Conservation (phyloP, 805 yeast species). For the Cyberlindnera xishuangbannaensis region DNA sequence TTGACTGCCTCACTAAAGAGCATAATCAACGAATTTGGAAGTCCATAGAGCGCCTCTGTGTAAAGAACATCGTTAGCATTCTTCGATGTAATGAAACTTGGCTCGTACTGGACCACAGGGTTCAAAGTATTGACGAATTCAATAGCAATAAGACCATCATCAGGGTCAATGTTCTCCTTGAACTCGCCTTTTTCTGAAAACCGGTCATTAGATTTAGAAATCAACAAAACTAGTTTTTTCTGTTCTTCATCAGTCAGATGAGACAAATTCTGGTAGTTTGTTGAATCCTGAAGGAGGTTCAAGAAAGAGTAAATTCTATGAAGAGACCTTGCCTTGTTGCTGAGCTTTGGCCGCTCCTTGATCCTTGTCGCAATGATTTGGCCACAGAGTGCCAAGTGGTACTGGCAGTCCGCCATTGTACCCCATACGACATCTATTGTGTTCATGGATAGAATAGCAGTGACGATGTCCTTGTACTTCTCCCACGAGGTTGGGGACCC, state of each 20-base stretch:
- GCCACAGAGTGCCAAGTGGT: constrained; percentile 73
- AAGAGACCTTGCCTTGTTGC: constrained; percentile 69
- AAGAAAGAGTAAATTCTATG: constrained; percentile 76
- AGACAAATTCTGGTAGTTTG: constrained; percentile 16
- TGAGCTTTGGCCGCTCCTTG: constrained; percentile 56
- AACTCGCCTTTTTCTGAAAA: constrained; percentile 26
- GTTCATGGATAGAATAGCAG: constrained; percentile 81
- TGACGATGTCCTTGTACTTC: constrained; percentile 77
- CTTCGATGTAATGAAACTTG: constrained; percentile 36
- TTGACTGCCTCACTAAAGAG: constrained; percentile 70
- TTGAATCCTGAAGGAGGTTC: constrained; percentile 72
- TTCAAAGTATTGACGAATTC: constrained; percentile 23
- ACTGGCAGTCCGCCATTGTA: constrained; percentile 77
- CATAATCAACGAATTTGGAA: constrained; percentile 73
- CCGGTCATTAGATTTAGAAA: constrained; percentile 11
- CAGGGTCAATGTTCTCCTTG: constrained; percentile 35
- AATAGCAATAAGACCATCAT: constrained; percentile 43
- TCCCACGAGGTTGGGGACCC: constrained; percentile 27
- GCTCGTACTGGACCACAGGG: constrained; percentile 20
- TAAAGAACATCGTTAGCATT: constrained; percentile 43
- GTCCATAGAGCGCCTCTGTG: constrained; percentile 76
- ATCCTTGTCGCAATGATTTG: constrained; percentile 65
- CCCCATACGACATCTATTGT: constrained; percentile 90
- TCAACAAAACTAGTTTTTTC: constrained; percentile 8
- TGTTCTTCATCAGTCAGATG: constrained; percentile 13